Evolutionary conservation across 352 stramenopile genomes (phyloP).

Genomic region (Plasmopara viticola): DNA sequence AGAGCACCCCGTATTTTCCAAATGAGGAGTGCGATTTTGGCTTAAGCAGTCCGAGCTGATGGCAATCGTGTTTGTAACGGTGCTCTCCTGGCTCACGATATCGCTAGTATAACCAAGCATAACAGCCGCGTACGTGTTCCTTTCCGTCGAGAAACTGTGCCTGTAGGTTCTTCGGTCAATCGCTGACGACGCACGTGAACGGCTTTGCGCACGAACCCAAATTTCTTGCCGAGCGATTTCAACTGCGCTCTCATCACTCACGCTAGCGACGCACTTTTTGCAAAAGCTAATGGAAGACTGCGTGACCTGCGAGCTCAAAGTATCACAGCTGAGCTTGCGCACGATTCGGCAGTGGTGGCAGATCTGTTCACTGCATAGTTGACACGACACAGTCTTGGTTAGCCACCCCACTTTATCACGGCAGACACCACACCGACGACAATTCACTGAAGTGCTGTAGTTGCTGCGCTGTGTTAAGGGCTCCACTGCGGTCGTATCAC

Average conservation of each 20-base stretch:
- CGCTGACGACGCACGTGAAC: slow-evolving; percentile 32
- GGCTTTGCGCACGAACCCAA: slow-evolving; percentile 28
- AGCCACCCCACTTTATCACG: slow-evolving; percentile 25
- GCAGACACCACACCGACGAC: slow-evolving; percentile 33
- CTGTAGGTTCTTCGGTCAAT: slow-evolving; percentile 12
- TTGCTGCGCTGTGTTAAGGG: slow-evolving; percentile 23
- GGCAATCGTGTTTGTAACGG: slow-evolving; percentile 12
- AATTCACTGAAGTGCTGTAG: slow-evolving; percentile 13
- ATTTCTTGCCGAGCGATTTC: slow-evolving; percentile 61
- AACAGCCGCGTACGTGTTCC: slow-evolving; percentile 36
- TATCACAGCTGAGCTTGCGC: slow-evolving; percentile 40
- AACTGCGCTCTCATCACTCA: slow-evolving; percentile 43
- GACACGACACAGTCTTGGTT: slow-evolving; percentile 27
- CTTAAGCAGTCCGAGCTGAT: slow-evolving; percentile 18
- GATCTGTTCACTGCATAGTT: slow-evolving; percentile 39
- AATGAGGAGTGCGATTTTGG: slow-evolving; percentile 15
- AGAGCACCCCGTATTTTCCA: slow-evolving; percentile 21
- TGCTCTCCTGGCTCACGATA: slow-evolving; percentile 20
- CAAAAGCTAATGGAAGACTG: slow-evolving; percentile 56
- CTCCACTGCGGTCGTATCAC: slow-evolving; percentile 17
- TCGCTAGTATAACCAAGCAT: slow-evolving; percentile 25
- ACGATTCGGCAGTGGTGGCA: slow-evolving; percentile 39
- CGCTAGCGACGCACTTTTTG: slow-evolving; percentile 50
- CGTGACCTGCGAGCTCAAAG: slow-evolving; percentile 32
- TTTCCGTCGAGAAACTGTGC: slow-evolving; percentile 35